Conservation (phyloP, 2,329 filamentous ascomycete genomes). For the Aspergillus viridinutans region DNA sequence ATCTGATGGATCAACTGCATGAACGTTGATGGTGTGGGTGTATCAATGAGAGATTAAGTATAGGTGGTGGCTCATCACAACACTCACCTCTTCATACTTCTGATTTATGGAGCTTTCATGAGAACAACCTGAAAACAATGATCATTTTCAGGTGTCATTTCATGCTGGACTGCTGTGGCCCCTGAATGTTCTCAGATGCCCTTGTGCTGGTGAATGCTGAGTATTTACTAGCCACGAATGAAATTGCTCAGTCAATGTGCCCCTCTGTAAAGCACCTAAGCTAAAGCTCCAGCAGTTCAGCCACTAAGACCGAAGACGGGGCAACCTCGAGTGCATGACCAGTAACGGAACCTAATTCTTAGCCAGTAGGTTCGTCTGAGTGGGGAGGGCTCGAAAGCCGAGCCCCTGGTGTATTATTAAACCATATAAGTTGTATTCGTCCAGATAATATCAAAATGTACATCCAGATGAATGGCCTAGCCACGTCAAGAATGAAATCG, state of each 20-base stretch:
- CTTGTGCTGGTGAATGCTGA: not conserved
- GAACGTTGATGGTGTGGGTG: not conserved
- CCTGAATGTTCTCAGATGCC: not conserved
- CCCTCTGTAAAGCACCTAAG: not conserved
- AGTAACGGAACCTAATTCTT: conserved; percentile 9
- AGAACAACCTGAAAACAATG: not conserved
- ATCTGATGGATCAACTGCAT: not conserved
- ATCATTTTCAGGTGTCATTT: not conserved
- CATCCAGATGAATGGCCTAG: too few species aligned
- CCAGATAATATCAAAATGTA: too few species aligned
- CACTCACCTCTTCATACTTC: not conserved
- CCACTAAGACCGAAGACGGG: not conserved
- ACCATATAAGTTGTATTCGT: too few species aligned
- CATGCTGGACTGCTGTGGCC: not conserved
- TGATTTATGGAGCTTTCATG: not conserved
- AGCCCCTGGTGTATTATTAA: not conserved
- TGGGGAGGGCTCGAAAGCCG: conserved; percentile 8
- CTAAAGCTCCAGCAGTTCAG: not conserved
- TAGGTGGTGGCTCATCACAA: too few species aligned
- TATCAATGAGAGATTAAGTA: not conserved
- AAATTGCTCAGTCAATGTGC: not conserved
- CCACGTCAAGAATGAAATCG: too few species aligned
- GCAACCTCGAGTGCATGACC: not conserved
- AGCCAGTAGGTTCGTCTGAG: conserved; percentile 7
- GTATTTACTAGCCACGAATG: not conserved